Base-by-base conservation (phyloP, 768 basidiomycete species). In the Leucosporidium creatinivorum region DNA sequence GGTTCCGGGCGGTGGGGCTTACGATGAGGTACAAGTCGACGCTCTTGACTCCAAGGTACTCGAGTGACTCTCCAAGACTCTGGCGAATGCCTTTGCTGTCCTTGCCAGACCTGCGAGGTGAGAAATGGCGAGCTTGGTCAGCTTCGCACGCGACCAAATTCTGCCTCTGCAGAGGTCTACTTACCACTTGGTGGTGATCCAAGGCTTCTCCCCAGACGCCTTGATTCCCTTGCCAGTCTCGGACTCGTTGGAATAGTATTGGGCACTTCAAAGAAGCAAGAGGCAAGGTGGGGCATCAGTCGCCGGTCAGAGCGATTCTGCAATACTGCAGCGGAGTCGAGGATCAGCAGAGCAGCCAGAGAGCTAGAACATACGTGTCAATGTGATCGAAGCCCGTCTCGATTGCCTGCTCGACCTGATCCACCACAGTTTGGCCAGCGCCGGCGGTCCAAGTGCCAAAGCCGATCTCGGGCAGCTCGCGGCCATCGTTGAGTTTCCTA, bases 361-460 rank as follows among this genome's bases (percentile, higher is more conserved):
- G 13, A n/a, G 39, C 10, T 4, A n/a, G 72, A 10, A 33, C 33
- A 33, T 33, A 33, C 33, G 33, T 33, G 33, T 33, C 75, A 30
- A 76, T 65, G 59, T 76, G 75, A 55, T 74, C 71, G 54, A 76
- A 76, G 5, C 75, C 75, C 2, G 68, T 63, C 51, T 72, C 72
- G 44, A 75, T 67, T 15, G 74, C 77, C 47, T 75, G 74, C 47
- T 72, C 44, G 33, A 44, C 58, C 39, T 58, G 58, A 3, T 58
- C 58, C 3, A 39, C 73, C 51, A 75, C 74, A 50, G 75, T 69
- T 13, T 63, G 74, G 3, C 63, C 54, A 47, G 65, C 63, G 25
- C 74, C 73, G 28, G 75, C 72, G 68, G 74, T 75, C 75, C 76
- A 77, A 2, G 75, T 70, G 31, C 77, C 77, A 44, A 73, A 76